Evolutionary conservation across 305 asterid genomes (phyloP).

Genomic region (Vinca major): DNA sequence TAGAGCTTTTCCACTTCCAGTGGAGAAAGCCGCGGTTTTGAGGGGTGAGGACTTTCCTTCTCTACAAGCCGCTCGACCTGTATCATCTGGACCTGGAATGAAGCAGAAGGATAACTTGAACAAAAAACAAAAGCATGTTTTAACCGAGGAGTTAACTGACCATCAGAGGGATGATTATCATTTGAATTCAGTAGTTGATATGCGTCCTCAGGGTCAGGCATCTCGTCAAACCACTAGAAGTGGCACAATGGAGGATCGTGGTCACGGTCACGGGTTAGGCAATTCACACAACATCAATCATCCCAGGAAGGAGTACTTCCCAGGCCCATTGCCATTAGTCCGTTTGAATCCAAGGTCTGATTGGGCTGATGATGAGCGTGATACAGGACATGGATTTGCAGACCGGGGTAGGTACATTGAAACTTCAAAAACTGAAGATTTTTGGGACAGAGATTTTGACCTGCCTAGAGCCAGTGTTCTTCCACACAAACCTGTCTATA

Average conservation of each 20-base stretch:
- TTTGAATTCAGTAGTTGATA: slow-evolving; percentile 39
- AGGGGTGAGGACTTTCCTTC: slow-evolving; percentile 99
- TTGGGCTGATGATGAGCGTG: slow-evolving; percentile 99
- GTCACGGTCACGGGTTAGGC: slow-evolving; percentile 30
- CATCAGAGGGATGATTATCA: slow-evolving; percentile 38
- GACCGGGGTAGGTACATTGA: slow-evolving; percentile 59
- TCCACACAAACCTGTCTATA: slow-evolving; percentile 51
- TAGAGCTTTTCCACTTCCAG: slow-evolving; percentile 32
- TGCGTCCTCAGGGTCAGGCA: slow-evolving; percentile 37
- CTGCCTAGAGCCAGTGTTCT: slow-evolving; percentile 56
- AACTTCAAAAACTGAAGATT: slow-evolving; percentile 48
- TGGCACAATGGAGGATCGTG: slow-evolving; percentile 35
- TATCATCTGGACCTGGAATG: slow-evolving; percentile 52
- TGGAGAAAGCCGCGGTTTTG: slow-evolving; percentile 64
- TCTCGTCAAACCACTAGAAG: slow-evolving; percentile 30
- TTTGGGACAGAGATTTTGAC: slow-evolving; percentile 90
- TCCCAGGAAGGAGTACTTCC: slow-evolving; percentile 39
- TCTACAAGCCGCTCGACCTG: slow-evolving; percentile 77
- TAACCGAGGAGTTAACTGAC: slow-evolving; percentile 36
- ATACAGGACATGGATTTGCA: slow-evolving; percentile 68
- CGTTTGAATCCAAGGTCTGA: slow-evolving; percentile 77
- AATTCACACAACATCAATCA: slow-evolving; percentile 28
- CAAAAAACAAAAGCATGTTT: slow-evolving; percentile 55
- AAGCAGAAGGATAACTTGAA: slow-evolving; percentile 54
- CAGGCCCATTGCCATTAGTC: slow-evolving; percentile 72